Conservation (phyloP, 2,329 filamentous ascomycete species). For the Chrysosporium keratinophilum region DNA sequence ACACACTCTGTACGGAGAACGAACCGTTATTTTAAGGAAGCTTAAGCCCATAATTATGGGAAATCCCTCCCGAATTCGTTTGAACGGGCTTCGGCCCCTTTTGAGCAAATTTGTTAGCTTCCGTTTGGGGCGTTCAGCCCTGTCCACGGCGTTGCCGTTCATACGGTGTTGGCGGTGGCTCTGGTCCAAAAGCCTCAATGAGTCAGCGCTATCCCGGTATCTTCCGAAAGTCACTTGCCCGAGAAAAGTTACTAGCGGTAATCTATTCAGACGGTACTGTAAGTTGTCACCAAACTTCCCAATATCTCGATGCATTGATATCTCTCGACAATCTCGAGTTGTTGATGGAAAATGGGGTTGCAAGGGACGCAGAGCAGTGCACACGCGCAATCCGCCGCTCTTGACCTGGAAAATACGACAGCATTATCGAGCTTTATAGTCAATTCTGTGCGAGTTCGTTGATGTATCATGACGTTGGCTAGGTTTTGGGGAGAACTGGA, state of each 20-base stretch:
- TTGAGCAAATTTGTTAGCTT: not conserved
- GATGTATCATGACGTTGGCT: not conserved
- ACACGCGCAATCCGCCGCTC: too few relatives aligned
- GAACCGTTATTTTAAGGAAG: too few relatives aligned
- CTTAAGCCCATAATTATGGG: too few relatives aligned
- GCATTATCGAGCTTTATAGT: not conserved
- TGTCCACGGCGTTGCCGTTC: not conserved
- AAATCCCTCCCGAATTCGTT: not conserved
- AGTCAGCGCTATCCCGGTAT: conserved; percentile 1
- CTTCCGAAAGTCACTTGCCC: conserved; percentile 1
- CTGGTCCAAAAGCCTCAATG: not conserved
- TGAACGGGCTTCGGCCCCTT: not conserved
- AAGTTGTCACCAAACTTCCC: too few relatives aligned
- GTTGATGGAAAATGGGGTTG: too few relatives aligned
- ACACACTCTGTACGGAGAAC: not conserved
- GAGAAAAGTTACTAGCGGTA: conserved; percentile 7
- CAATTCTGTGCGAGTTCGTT: not conserved
- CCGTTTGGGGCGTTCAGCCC: conserved; percentile 4
- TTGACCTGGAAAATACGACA: not conserved
- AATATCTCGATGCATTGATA: not conserved
- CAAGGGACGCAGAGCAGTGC: too few relatives aligned
- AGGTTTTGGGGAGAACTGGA: not conserved
- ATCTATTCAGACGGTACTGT: not conserved
- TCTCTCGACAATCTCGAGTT: too few relatives aligned
- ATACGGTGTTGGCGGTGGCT: not conserved